These are phyloP conservation scores for Cercospora zeae-maydis DNA, from an alignment of 2,329 filamentous ascomycete species.

Conservation along the genomic window DNA sequence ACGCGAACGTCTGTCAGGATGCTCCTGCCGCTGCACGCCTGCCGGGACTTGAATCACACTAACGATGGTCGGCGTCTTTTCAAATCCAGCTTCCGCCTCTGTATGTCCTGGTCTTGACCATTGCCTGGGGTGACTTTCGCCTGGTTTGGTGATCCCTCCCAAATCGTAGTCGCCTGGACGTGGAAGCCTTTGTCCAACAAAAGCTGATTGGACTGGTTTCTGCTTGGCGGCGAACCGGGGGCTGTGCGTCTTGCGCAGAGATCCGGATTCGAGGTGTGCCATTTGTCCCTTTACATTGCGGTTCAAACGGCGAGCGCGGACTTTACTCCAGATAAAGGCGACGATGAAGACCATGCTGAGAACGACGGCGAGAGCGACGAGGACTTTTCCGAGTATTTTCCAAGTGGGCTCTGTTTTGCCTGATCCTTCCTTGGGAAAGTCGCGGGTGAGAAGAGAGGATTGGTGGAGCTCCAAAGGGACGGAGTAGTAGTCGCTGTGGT, in stretches of 20 bases:
- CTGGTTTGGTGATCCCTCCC: neutral
- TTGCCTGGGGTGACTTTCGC: neutral
- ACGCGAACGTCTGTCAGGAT: neutral
- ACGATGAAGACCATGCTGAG: neutral
- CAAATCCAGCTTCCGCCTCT: neutral
- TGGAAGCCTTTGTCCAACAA: neutral
- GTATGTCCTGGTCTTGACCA: neutral
- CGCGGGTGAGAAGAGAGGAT: constrained; percentile 10
- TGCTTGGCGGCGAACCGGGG: neutral
- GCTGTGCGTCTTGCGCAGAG: neutral
- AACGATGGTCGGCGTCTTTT: neutral
- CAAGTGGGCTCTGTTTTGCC: constrained; percentile 1
- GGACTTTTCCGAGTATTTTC: constrained; percentile 2
- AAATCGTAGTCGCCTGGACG: neutral
- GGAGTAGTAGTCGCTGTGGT: constrained; percentile 14
- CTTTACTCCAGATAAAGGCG: neutral
- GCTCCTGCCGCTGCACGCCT: neutral
- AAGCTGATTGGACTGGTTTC: neutral
- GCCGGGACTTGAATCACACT: neutral
- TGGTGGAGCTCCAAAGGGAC: neutral
- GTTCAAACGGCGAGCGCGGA: neutral
- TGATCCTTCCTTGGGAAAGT: neutral
- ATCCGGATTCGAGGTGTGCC: constrained; percentile 1
- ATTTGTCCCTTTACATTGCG: neutral
- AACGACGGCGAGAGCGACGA: neutral